Evolutionary conservation across 2,329 filamentous ascomycete genomes (phyloP).

Genomic region (Ascochyta koolunga): DNA sequence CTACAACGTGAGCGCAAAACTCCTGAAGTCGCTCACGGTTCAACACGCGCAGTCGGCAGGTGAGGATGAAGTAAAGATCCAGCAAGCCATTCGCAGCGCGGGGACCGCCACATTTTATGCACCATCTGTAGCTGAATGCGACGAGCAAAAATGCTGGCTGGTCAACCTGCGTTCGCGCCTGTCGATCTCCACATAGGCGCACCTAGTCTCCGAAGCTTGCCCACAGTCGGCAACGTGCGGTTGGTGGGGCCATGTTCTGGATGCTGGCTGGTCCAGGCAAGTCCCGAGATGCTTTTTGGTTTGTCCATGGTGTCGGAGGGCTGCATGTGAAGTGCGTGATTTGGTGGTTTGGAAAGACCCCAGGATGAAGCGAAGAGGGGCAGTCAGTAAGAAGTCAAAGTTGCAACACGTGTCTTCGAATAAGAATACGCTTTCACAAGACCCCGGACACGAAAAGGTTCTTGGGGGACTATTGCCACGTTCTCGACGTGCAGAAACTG

Average conservation of each 20-base stretch:
- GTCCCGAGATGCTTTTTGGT: slow-evolving; percentile 23
- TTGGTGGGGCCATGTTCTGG: slow-evolving; percentile 22
- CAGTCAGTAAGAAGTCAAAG: neutral
- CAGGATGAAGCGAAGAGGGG: neutral
- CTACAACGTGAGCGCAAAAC: slow-evolving; percentile 49
- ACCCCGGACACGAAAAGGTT: neutral
- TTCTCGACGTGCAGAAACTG: slow-evolving; percentile 19
- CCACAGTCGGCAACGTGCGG: slow-evolving; percentile 15
- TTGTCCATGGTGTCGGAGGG: slow-evolving; percentile 22
- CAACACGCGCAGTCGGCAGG: slow-evolving; percentile 15
- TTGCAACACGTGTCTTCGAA: neutral
- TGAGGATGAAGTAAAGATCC: slow-evolving; percentile 2
- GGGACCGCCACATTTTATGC: slow-evolving; percentile 33
- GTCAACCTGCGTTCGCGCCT: slow-evolving; percentile 23
- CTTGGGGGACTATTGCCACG: neutral
- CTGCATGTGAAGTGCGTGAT: slow-evolving; percentile 1
- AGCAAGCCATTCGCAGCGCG: slow-evolving; percentile 9
- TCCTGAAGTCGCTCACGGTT: slow-evolving; percentile 50
- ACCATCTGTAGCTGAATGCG: slow-evolving; percentile 8
- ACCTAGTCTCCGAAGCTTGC: slow-evolving; percentile 28
- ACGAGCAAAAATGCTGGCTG: slow-evolving; percentile 30
- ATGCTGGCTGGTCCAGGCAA: slow-evolving; percentile 31
- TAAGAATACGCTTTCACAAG: neutral
- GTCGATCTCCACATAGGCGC: slow-evolving; percentile 32
- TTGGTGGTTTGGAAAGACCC: neutral